Conservation (phyloP, 2,329 filamentous ascomycete genomes). For the Volutella citrinella region DNA sequence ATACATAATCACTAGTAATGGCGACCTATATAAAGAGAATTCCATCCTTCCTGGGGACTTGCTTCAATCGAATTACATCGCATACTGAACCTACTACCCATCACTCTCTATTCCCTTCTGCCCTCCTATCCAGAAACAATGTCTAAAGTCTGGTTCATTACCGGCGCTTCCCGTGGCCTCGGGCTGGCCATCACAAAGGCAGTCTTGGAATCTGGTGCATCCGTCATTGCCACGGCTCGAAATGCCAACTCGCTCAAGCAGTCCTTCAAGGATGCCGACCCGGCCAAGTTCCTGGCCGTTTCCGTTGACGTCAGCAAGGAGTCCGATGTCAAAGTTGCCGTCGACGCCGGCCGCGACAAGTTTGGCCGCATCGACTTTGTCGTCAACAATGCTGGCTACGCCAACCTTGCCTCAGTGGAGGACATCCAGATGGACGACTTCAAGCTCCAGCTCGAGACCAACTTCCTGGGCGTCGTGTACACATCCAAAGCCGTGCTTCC, state of each 20-base stretch:
- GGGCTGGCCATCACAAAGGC: conserved; percentile 39
- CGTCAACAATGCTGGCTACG: conserved; percentile 61
- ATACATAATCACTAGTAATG: no score
- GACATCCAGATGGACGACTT: conserved; percentile 46
- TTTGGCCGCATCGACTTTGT: conserved; percentile 58
- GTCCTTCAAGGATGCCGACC: conserved; percentile 35
- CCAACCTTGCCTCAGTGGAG: conserved; percentile 51
- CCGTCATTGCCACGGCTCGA: conserved; percentile 45
- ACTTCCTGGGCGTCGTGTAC: conserved; percentile 56
- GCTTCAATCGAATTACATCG: no score
- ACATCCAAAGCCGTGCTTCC: conserved; percentile 44
- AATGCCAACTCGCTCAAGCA: conserved; percentile 31
- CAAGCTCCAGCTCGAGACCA: conserved; percentile 54
- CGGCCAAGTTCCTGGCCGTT: conserved; percentile 43
- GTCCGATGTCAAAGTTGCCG: conserved; percentile 30
- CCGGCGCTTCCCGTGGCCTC: conserved; percentile 46
- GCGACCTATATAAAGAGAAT: no score
- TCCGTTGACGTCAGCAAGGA: conserved; percentile 55
- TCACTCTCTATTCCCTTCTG: no score
- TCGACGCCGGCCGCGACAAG: conserved; percentile 37
- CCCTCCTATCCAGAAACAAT: no score
- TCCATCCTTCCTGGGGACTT: no score
- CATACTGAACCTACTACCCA: no score
- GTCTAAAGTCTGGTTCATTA: conserved; percentile 43
- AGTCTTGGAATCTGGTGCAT: conserved; percentile 37